Evolutionary conservation across 164 flowering plant genomes (phyloP).

Genomic region (Taxillus chinensis): DNA sequence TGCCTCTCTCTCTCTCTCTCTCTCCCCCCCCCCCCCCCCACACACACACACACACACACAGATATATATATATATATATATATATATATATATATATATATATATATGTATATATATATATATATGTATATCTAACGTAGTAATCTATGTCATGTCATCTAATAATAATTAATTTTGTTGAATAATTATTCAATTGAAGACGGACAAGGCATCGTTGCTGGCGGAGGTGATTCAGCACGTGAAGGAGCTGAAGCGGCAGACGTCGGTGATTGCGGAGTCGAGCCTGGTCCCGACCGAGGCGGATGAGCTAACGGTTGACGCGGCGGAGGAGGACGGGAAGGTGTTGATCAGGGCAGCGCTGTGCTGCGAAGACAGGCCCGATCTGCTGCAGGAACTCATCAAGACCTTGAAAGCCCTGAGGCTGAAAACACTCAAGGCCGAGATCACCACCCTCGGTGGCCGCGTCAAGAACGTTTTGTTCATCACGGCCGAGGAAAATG

Average conservation of each 20-base stretch:
- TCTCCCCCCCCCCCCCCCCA: too few relatives aligned
- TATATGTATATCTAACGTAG: too few relatives aligned
- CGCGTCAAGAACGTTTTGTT: slow-evolving; percentile 75
- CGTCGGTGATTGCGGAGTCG: slow-evolving; percentile 72
- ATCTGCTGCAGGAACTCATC: slow-evolving; percentile 78
- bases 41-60: too few relatives aligned
- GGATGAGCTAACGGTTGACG: slow-evolving; percentile 71
- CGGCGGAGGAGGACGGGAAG: slow-evolving; percentile 49
- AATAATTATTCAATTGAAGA: slow-evolving; percentile 24
- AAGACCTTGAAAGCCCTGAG: slow-evolving; percentile 71
- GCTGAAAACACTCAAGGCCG: slow-evolving; percentile 73
- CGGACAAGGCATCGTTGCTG: slow-evolving; percentile 94
- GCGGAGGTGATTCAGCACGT: slow-evolving; percentile 97
- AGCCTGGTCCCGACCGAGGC: slow-evolving; percentile 71
- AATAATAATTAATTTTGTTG: too few relatives aligned
- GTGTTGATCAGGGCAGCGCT: slow-evolving; percentile 72
- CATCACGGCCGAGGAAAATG: slow-evolving; percentile 57
- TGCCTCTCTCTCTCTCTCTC: too few relatives aligned
- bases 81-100: too few relatives aligned
- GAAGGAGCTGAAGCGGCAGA: slow-evolving; percentile 82
- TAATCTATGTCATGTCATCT: too few relatives aligned
- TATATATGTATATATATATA: too few relatives aligned
- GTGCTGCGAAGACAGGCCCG: slow-evolving; percentile 89
- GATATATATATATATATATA: too few relatives aligned
- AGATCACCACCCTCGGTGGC: slow-evolving; percentile 86